Evolutionary conservation across 164 flowering plant species (phyloP).

Genomic region (Umbellularia californica): DNA sequence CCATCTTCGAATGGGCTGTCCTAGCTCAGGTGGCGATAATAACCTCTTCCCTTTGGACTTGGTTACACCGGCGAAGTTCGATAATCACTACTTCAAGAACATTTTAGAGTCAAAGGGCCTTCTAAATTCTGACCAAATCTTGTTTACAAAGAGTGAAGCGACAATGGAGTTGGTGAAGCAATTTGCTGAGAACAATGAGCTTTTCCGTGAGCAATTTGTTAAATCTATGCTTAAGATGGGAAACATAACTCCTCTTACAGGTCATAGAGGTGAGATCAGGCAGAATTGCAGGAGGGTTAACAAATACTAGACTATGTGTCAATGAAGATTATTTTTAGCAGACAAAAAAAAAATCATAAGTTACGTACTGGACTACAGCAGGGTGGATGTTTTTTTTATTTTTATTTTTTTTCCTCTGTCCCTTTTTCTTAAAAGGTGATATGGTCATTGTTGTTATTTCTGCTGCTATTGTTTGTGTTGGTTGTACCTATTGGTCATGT

Average conservation of each 20-base stretch:
- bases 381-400: background rate
- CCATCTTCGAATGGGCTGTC: constrained; percentile 58
- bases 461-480: too few relatives aligned
- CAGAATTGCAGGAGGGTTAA: constrained; percentile 76
- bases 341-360: background rate
- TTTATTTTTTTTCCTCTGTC: too few relatives aligned
- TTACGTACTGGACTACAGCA: too few relatives aligned
- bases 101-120: constrained; percentile 64
- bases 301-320: background rate
- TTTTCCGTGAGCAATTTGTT: constrained; percentile 82
- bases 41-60: constrained; percentile 75
- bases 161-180: constrained; percentile 62
- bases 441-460: background rate
- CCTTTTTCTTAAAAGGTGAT: background rate
- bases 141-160: constrained; percentile 45
- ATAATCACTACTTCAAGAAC: constrained; percentile 86
- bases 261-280: constrained; percentile 77
- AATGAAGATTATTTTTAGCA: background rate
- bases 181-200: constrained; percentile 54
- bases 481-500: too few relatives aligned
- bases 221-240: constrained; percentile 90
- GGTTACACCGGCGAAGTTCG: constrained; percentile 60
- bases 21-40: constrained; percentile 87
- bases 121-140: constrained; percentile 72
- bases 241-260: constrained; percentile 78